These are phyloP conservation scores for Digitaria exilis DNA, from an alignment of 202 grass and related monocot genomes.

Conservation along the genomic window DNA sequence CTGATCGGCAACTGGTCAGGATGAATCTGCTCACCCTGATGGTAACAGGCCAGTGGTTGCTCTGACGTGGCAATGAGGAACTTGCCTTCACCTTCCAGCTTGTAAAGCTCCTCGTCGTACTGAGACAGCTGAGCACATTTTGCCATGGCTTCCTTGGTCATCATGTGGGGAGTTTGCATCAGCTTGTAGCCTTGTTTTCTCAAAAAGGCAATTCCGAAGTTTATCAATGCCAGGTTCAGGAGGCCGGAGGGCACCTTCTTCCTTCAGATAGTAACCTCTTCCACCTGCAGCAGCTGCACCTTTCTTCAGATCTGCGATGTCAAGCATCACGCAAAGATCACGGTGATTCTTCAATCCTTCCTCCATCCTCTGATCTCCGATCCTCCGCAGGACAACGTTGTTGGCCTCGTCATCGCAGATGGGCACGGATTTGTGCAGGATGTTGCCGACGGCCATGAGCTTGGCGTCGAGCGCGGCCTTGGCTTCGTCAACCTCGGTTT, in stretches of 20 bases:
- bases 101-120: conserved; percentile 87
- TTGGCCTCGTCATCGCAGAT: conserved; percentile 68
- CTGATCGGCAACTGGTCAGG: conserved; percentile 71
- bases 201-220: conserved; percentile 68
- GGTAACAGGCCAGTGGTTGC: conserved; percentile 73
- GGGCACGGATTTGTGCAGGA: conserved; percentile 71
- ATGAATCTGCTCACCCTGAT: conserved; percentile 72
- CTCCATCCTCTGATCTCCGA: conserved; percentile 60
- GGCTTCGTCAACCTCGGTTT: too few relatives aligned
- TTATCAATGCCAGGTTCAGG: conserved; percentile 36
- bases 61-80: conserved; percentile 88
- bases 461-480: too few relatives aligned
- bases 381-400: conserved; percentile 60
- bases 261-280: conserved; percentile 84
- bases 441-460: conserved; percentile 77
- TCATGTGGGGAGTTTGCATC: conserved; percentile 88
- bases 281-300: conserved; percentile 81
- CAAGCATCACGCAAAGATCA: conserved; percentile 73
- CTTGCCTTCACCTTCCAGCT: conserved; percentile 84
- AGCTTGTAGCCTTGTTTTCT: conserved; percentile 41
- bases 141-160: conserved; percentile 87
- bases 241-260: conserved; percentile 71
- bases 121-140: conserved; percentile 88
- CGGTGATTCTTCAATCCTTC: conserved; percentile 69
- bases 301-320: conserved; percentile 68